These are phyloP conservation scores for Solanum lycopersicoides DNA, from an alignment of 257 asterid genomes.

Conservation along the genomic window DNA sequence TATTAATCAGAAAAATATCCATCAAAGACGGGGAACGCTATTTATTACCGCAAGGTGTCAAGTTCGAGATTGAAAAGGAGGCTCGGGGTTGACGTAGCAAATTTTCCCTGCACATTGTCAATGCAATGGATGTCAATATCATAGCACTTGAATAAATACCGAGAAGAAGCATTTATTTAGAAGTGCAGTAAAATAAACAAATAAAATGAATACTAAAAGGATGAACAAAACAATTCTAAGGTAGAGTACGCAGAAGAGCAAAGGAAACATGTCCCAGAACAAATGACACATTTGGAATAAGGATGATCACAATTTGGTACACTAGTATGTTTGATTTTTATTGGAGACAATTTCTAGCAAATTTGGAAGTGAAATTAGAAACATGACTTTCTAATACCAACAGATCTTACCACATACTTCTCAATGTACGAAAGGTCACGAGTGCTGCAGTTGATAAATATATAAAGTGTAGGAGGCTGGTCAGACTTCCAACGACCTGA, in stretches of 20 bases:
- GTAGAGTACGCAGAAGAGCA: neutral
- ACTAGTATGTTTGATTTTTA: neutral
- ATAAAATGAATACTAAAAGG: neutral
- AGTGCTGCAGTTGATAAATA: constrained; percentile 84
- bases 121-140: neutral
- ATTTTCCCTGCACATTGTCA: constrained; percentile 49
- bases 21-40: constrained; percentile 1
- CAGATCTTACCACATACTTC: constrained; percentile 79
- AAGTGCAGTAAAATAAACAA: neutral
- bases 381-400: constrained; percentile 1
- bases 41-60: constrained; percentile 71
- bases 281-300: neutral
- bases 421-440: constrained; percentile 69
- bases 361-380: neutral
- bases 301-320: neutral
- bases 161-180: neutral
- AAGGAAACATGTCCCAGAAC: neutral
- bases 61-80: constrained; percentile 94
- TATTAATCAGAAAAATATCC: neutral
- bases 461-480: constrained; percentile 67
- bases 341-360: neutral
- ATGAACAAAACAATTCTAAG: neutral
- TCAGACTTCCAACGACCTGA: constrained; percentile 91
- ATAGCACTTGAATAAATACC: neutral
- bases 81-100: constrained; percentile 61